Conservation (phyloP, 805 yeast genomes). For the Candida ovalis region DNA sequence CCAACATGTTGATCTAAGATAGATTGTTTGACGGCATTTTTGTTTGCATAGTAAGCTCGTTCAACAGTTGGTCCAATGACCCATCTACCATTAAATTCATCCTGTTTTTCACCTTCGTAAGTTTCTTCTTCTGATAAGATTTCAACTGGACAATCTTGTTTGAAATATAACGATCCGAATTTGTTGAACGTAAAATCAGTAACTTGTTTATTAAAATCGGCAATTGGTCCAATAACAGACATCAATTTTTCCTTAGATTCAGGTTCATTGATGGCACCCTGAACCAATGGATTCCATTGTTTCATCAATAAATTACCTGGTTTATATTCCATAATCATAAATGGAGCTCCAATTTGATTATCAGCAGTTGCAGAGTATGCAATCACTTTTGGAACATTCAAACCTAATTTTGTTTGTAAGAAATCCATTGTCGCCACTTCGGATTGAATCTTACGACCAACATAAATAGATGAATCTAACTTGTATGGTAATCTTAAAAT, state of each 20-base stretch:
- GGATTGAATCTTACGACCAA: conserved; percentile 66
- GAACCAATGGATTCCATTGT: conserved; percentile 80
- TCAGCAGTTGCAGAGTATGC: conserved; percentile 58
- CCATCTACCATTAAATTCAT: conserved; percentile 66
- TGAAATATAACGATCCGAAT: conserved; percentile 81
- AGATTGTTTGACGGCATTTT: conserved; percentile 47
- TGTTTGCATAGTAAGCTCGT: conserved; percentile 69
- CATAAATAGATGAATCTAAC: conserved; percentile 60
- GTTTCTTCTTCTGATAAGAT: conserved; percentile 19
- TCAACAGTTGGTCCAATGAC: conserved; percentile 88
- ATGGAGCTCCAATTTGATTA: conserved; percentile 70
- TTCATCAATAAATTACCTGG: conserved; percentile 84
- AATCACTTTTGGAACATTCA: conserved; percentile 70
- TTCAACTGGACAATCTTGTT: conserved; percentile 52
- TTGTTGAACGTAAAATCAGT: conserved; percentile 55
- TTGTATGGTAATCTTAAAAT: conserved; percentile 85
- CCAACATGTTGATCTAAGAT: conserved; percentile 56
- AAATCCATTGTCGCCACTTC: conserved; percentile 96
- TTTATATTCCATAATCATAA: conserved; percentile 73
- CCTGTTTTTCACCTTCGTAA: conserved; percentile 61
- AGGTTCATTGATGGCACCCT: conserved; percentile 50
- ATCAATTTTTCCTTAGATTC: conserved; percentile 47
- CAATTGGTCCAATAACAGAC: conserved; percentile 66
- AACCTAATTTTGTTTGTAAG: conserved; percentile 55
- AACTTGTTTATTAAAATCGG: conserved; percentile 39